Evolutionary conservation across 1,284 basidiomycete species (phyloP).

Genomic region (Ustilago loliicola): DNA sequence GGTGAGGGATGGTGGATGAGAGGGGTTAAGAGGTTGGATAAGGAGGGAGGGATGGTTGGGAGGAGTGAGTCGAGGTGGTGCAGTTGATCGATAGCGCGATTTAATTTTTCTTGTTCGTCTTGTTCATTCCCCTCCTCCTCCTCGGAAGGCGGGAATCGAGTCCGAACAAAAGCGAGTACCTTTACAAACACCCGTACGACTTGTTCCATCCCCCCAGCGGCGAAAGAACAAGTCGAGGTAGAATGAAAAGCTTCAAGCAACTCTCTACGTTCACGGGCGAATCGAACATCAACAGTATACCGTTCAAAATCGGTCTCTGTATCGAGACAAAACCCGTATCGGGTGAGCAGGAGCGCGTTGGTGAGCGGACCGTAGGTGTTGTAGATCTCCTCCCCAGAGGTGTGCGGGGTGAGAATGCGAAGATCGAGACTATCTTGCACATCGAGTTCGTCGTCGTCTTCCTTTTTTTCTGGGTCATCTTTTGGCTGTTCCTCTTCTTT

Average conservation of each 20-base stretch:
- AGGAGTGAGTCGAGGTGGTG: conserved; percentile 3
- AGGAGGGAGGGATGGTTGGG: neutral
- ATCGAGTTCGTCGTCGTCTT: conserved; percentile 1
- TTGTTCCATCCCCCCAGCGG: neutral
- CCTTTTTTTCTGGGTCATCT: conserved; percentile 1
- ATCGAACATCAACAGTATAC: conserved; percentile 50
- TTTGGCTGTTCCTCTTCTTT: neutral
- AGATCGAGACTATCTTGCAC: conserved; percentile 58
- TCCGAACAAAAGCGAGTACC: conserved; percentile 1
- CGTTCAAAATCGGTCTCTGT: conserved; percentile 61
- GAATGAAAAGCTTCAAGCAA: conserved; percentile 17
- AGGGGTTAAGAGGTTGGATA: conserved; percentile 8
- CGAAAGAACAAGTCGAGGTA: neutral
- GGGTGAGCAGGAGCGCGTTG: conserved; percentile 58
- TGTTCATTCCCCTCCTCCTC: neutral
- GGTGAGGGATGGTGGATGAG: conserved; percentile 11
- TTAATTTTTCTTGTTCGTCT: neutral
- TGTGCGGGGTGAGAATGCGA: conserved; percentile 29
- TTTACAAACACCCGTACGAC: neutral
- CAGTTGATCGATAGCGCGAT: conserved; percentile 4
- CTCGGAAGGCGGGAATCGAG: neutral
- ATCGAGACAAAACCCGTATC: conserved; percentile 65
- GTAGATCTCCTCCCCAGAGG: conserved; percentile 39
- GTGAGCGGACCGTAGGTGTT: conserved; percentile 64
- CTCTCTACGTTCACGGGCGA: conserved; percentile 28